These are phyloP conservation scores for Cryphonectria japonica DNA, from an alignment of 2,329 filamentous ascomycete species.

Conservation along the genomic window DNA sequence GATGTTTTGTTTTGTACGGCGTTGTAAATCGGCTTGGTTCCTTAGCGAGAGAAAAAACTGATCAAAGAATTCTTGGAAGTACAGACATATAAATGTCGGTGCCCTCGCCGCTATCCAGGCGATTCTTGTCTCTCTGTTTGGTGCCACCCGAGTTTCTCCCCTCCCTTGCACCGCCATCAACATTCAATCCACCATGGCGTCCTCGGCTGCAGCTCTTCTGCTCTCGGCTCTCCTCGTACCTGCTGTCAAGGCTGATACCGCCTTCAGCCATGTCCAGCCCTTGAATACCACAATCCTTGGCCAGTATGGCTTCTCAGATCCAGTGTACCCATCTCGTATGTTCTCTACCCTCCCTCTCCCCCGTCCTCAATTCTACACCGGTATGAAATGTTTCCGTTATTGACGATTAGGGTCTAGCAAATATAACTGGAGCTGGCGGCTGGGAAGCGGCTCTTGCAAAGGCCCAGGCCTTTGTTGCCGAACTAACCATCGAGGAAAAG, in stretches of 20 bases:
- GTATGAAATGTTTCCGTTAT: not conserved
- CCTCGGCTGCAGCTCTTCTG: slow-evolving; percentile 21
- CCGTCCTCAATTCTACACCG: not conserved
- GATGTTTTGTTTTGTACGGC: not conserved
- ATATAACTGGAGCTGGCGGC: slow-evolving; percentile 40
- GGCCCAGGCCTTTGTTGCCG: slow-evolving; percentile 58
- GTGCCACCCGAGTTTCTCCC: slow-evolving; percentile 9
- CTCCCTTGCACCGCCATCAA: not conserved
- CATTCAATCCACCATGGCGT: slow-evolving; percentile 14
- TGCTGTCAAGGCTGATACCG: slow-evolving; percentile 32
- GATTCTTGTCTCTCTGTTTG: not conserved
- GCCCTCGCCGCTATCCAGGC: not conserved
- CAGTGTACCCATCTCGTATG: slow-evolving; percentile 44
- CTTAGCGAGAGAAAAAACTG: not conserved
- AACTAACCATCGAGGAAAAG: slow-evolving; percentile 69
- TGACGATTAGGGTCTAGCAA: slow-evolving; percentile 35
- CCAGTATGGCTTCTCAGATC: slow-evolving; percentile 44
- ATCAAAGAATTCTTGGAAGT: no score
- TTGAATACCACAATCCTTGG: slow-evolving; percentile 46
- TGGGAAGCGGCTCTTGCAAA: slow-evolving; percentile 44
- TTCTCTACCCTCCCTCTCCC: slow-evolving; percentile 8
- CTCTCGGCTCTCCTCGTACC: slow-evolving; percentile 24
- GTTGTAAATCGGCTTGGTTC: not conserved
- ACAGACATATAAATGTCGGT: not conserved
- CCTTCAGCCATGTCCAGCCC: slow-evolving; percentile 46